Evolutionary conservation across 257 asterid species (phyloP).

Genomic region (Lycium barbarum): DNA sequence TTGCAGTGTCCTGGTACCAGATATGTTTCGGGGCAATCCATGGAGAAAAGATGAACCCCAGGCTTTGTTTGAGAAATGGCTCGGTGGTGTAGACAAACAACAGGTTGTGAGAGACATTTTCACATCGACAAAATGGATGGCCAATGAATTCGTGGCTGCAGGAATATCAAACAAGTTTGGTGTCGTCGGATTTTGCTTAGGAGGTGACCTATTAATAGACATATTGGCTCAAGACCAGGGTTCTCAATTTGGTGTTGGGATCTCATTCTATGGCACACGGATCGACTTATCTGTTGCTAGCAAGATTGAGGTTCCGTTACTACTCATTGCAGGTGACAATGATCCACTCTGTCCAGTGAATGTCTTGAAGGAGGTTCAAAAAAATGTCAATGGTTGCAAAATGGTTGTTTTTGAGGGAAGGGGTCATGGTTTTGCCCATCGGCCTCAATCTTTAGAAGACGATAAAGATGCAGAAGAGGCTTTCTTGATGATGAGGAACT

Average conservation of each 20-base stretch:
- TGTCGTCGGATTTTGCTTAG: conserved; percentile 75
- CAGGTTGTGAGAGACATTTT: conserved; percentile 50
- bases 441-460: conserved; percentile 76
- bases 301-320: conserved; percentile 58
- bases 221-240: conserved; percentile 68
- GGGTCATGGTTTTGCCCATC: conserved; percentile 75
- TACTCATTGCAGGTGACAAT: conserved; percentile 64
- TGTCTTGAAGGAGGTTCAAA: conserved; percentile 46
- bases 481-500: conserved; percentile 65
- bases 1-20: conserved; percentile 85
- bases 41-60: conserved; percentile 66
- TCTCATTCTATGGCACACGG: conserved; percentile 75
- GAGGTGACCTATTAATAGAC: conserved; percentile 72
- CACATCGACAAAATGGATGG: conserved; percentile 71
- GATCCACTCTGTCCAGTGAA: conserved; percentile 63
- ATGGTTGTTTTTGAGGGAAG: conserved; percentile 54
- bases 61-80: conserved; percentile 59
- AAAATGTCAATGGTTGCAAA: conserved; percentile 47
- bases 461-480: conserved; percentile 87
- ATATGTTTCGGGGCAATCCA: conserved; percentile 70
- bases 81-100: conserved; percentile 44
- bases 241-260: conserved; percentile 59
- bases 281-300: conserved; percentile 51
- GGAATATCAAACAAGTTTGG: conserved; percentile 83
- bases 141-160: conserved; percentile 58